Base-by-base conservation (phyloP, 2,329 filamentous ascomycete species). In the Gremmenia infestans region DNA sequence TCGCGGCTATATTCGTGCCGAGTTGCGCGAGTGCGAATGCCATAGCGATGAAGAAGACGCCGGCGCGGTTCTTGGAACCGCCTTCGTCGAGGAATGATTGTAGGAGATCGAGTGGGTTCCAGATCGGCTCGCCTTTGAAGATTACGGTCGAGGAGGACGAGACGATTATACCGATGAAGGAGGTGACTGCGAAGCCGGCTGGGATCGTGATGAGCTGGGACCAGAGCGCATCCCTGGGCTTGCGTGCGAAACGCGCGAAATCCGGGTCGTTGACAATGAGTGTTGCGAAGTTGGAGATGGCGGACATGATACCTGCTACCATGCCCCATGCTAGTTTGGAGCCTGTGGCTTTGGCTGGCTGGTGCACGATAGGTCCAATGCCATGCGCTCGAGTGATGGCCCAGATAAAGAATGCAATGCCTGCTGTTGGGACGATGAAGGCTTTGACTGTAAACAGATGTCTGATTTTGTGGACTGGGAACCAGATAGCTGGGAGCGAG, bases 401-500 rank as follows among this genome's bases (percentile, higher is more conserved):
- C 92, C 92, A 97, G 67, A 90, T 87, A 71, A 96, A 88, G 71
- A 94, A 94, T 14, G 88, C 84, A 50, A 96, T 78, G 50, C 88
- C 91, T n/a, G 90, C 91, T 39, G 80, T 79, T 0, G 92, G 92
- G 0, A 94, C 91, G 57, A 95, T 82, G 68, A 85, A 88, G 0
- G 92, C 85, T 74, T 97, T 97, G 68, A 90, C 88, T 0, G 91
- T 96, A 74, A 96, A 96, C 4, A 96, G 76, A 70, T 96, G 91
- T 47, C 91, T 85, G 66, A 96, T 86, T 73, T 93, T 83, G 72
- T 96, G 89, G 1, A 96, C 90, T 0, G 90, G 91, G 63, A 94
- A 92, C 86, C 88, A 96, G 58, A 96, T 86, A 19, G 90, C 90
- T 0, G 91, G 91, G 1, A 96, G 77, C 1, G 88, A 92, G 60